Evolutionary conservation across 169 alveolate species (phyloP), one percentile per base, ranked within the genome.

Genomic region (Plasmodium cynomolgi): DNA sequence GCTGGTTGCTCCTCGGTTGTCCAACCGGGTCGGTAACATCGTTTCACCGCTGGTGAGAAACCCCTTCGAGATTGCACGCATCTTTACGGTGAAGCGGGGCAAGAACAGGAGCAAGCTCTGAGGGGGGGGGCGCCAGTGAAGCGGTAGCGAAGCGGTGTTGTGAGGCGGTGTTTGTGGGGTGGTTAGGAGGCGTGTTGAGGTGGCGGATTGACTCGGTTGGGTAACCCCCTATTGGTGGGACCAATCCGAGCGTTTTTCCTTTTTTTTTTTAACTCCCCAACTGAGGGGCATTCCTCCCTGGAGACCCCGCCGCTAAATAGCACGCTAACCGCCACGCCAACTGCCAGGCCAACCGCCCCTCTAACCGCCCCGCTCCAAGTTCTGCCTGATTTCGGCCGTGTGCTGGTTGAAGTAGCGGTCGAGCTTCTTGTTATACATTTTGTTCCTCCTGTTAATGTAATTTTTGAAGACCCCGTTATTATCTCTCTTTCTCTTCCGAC

Each of bases 351-450:
- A n/a, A n/a, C n/a, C n/a, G n/a, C 0, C n/a, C 9, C 13, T 11
- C 39, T 81, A n/a, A 29, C 31, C 54, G 80, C 20, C 26, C 20
- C 82, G 37, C 77, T 88, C 94, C 37, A 88, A 39, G 33, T 88
- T 77, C 34, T 68, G 86, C 11, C 94, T n/a, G n/a, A 88, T 88
- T 62, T 88, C 94, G 3, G 56, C 83, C 50, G 94, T 88, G 39
- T 88, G 94, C n/a, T 88, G 41, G 39, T 88, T 88, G 34, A 88
- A 88, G 82, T 79, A 88, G n/a, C 90, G 81, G 47, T 88, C 94
- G n/a, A 88, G 39, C 33, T 88, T 88, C 58, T 80, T 88, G 44
- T 88, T 88, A 29, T 88, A 88, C 20, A 88, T 88, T 88, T 88
- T 88, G 75, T 88, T 88, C 81, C 94, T 79, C 33, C 56, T 79